Conservation (phyloP, 768 basidiomycete genomes). For the Suillus sp. region DNA sequence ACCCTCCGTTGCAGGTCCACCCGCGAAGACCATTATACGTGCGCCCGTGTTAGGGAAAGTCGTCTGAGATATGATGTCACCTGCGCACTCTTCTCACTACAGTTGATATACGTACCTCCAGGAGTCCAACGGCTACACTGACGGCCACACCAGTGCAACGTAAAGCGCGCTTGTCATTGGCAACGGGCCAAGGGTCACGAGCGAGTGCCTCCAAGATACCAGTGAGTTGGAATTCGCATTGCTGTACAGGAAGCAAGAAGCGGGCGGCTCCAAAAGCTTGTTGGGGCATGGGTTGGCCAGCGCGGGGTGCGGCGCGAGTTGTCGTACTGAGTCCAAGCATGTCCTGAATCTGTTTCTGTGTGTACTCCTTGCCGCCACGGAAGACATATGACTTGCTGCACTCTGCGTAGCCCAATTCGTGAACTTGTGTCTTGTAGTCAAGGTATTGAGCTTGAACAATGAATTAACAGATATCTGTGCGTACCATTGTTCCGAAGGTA, state of each 20-base stretch:
- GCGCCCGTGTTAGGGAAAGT: constrained; percentile 96
- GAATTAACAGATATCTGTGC: not conserved
- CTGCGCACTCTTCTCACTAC: not conserved
- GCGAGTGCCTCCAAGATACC: constrained; percentile 85
- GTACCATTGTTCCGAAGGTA: constrained; percentile 78
- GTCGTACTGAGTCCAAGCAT: constrained; percentile 81
- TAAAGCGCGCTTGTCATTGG: constrained; percentile 88
- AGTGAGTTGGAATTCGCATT: constrained; percentile 96
- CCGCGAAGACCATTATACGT: constrained; percentile 94
- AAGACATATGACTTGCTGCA: constrained; percentile 99
- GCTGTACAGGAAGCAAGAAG: constrained; percentile 89
- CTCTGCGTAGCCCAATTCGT: constrained; percentile 95
- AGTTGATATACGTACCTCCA: constrained; percentile 60
- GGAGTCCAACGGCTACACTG: constrained; percentile 87
- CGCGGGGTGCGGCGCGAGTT: constrained; percentile 81
- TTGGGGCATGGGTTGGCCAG: constrained; percentile 79
- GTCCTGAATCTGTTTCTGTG: constrained; percentile 95
- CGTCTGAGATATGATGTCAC: constrained; percentile 42
- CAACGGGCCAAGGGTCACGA: constrained; percentile 97
- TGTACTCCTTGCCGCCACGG: constrained; percentile 96
- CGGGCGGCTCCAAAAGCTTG: constrained; percentile 84
- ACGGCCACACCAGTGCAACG: constrained; percentile 95
- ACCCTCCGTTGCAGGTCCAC: constrained; percentile 94
- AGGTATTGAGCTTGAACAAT: not conserved
- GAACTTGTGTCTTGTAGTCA: constrained; percentile 81